A percentile compares a stretch with the other conserved stretches of the same genome.
Conservation (phyloP, 306 rosid genomes). For the Sesbania bispinosa region DNA sequence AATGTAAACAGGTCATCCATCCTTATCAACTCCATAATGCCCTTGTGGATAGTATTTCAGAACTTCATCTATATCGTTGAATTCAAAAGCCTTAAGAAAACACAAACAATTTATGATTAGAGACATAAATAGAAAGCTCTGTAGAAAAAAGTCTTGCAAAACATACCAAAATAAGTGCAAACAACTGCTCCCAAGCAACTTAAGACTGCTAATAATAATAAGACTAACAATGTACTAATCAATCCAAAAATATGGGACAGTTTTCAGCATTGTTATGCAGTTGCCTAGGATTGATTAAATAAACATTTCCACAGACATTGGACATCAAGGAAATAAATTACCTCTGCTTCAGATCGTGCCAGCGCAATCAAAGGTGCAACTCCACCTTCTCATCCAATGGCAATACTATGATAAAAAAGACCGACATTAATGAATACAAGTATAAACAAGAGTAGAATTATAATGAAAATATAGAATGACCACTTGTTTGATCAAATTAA, state of each 20-base stretch:
- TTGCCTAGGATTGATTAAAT: background rate
- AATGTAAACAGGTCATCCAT: no score
- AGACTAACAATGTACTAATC: background rate
- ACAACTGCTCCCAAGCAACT: slow-evolving; percentile 1
- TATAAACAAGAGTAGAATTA: background rate
- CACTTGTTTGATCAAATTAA: background rate
- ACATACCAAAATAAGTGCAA: slow-evolving; percentile 4
- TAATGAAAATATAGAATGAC: background rate
- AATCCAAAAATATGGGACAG: background rate
- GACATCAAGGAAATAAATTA: slow-evolving; percentile 35
- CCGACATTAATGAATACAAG: slow-evolving; percentile 13
- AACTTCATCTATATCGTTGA: no score
- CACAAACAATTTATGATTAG: no score
- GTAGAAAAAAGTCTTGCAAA: background rate
- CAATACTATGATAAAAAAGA: slow-evolving; percentile 60
- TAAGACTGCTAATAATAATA: background rate
- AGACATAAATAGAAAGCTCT: no score
- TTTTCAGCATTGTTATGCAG: background rate
- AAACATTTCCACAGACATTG: background rate
- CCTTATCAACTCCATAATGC: no score
- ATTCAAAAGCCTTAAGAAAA: no score
- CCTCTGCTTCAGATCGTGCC: slow-evolving; percentile 89
- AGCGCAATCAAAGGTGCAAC: slow-evolving; percentile 95
- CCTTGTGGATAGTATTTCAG: no score
- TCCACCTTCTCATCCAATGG: slow-evolving; percentile 98